Base-by-base conservation (phyloP, 306 rosid species). In the Echinosophora koreensis region DNA sequence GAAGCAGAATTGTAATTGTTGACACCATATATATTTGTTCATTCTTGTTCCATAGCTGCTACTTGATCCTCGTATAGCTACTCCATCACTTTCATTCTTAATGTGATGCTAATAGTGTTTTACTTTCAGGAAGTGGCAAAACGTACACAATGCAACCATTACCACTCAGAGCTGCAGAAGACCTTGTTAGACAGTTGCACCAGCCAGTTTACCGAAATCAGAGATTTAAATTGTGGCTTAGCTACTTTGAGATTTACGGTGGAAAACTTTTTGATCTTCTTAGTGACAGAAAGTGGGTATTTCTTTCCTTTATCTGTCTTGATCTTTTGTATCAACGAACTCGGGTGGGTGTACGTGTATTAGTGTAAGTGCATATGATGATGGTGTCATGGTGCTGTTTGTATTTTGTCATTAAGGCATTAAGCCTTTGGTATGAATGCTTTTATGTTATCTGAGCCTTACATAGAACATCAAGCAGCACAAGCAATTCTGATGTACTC, bases 241-340 rank as follows among this genome's bases (percentile, higher is more conserved):
- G 98, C 89, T 94, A 86, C 86, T 94, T 94, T 66, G 98, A 94
- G 90, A 94, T 94, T 78, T 94, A 94, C 80, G 98, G 98, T 16
- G 97, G 98, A 78, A 94, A 94, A 80, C 89, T 94, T 38, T 94
- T 75, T 84, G 98, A 95, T 87, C 97, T 95, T 86, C 98, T 95
- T 46, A 88, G 92, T 42, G 98, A 95, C 14, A 88, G 98, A 82
- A 95, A 87, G 98, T 92, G 57, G 79, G 93, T 90, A 67, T 63
- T 59, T 62, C 79, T 69, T 74, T 71, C 57, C 10, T 74, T 10
- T 32, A 0, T 41, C 3, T 69, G 10, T 12, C 35, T 44, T 64
- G 49, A 47, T 49, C 16, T 74, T 59, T 38, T 12, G 12, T 62
- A 22, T 39, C 2, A 58, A 18, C 14, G 39, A 34, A 18, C 13